Evolutionary conservation across 345 rosid genomes (phyloP), one percentile per base, ranked within the genome.

Genomic region (Syzygium aromaticum): DNA sequence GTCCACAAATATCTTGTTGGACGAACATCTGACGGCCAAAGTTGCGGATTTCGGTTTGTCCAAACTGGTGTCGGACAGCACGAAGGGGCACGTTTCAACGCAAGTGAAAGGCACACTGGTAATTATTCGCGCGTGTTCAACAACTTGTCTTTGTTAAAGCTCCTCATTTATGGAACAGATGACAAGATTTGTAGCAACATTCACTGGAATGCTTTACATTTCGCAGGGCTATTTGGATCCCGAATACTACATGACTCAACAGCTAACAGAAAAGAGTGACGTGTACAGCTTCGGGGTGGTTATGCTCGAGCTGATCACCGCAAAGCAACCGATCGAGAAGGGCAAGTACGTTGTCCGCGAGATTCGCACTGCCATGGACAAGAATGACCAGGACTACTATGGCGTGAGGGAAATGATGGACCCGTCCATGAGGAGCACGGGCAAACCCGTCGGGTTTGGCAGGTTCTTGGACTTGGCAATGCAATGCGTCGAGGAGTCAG

Each of bases 41-140:
- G 99, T 98, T 88, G 98, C 99, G 33, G 99, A 98, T 90, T 98
- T 98, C 88, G 99, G 99, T 57, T 89, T 98, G 91, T 98, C 98
- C 19, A 98, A 98, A 92, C 94, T 98, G 19, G 98, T 98, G 56
- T 95, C 98, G 8, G 99, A 96, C 90, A 88, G 96, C 87, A 87
- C 95, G 61, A 97, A 95, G 89, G 99, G 98, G 57, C 99, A 98
- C 88, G 99, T 98, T 82, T 95, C 99, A 53, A 98, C 99, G 54
- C 99, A 98, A 94, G 99, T 98, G 84, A 98, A 98, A 90, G 99
- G 99, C 93, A 98, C 99, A 84, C 89, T 96, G 94, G 99, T 98
- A 88, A 91, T 3, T 25, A 10, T 23, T 33, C 54, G 7, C 30
- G 40, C 52, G 5, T 80, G 86, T 22, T 87, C 38, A 5, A 64